These are phyloP conservation scores for Xylaria bambusicola DNA, from an alignment of 495 filamentous ascomycete genomes.

Conservation along the genomic window DNA sequence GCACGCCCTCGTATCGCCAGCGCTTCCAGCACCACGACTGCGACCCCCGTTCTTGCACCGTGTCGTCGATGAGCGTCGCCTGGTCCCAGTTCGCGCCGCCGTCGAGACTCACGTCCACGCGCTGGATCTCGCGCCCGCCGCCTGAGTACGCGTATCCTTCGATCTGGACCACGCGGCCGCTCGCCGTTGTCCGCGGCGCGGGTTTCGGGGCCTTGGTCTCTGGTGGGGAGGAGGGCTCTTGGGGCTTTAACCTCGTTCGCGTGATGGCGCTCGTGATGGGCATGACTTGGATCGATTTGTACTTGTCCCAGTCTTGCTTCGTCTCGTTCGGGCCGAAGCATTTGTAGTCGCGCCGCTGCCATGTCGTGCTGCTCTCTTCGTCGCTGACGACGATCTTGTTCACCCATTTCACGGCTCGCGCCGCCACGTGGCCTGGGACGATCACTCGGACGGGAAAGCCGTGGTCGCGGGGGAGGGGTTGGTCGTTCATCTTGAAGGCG, in stretches of 20 bases:
- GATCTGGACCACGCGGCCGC: constrained; percentile 38
- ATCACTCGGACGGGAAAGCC: constrained; percentile 62
- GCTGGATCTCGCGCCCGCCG: constrained; percentile 54
- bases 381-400: constrained; percentile 59
- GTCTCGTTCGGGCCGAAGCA: constrained; percentile 60
- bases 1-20: constrained; percentile 52
- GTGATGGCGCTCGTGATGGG: constrained; percentile 59
- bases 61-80: constrained; percentile 49
- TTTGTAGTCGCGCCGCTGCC: constrained; percentile 66
- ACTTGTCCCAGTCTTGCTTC: constrained; percentile 57
- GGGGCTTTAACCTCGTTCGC: constrained; percentile 24
- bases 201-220: background rate
- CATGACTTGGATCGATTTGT: constrained; percentile 60
- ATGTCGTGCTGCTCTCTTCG: constrained; percentile 59
- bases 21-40: constrained; percentile 59
- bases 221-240: background rate
- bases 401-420: constrained; percentile 67
- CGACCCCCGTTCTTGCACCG: constrained; percentile 24
- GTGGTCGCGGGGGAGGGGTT: constrained; percentile 57
- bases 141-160: constrained; percentile 63
- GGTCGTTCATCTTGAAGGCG: constrained; percentile 62
- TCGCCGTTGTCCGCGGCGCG: constrained; percentile 11
- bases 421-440: constrained; percentile 63
- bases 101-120: constrained; percentile 60
- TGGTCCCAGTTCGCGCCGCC: constrained; percentile 57